Base-by-base conservation (phyloP, 1,139 yeast species). In the Hanseniaspora sp. region DNA sequence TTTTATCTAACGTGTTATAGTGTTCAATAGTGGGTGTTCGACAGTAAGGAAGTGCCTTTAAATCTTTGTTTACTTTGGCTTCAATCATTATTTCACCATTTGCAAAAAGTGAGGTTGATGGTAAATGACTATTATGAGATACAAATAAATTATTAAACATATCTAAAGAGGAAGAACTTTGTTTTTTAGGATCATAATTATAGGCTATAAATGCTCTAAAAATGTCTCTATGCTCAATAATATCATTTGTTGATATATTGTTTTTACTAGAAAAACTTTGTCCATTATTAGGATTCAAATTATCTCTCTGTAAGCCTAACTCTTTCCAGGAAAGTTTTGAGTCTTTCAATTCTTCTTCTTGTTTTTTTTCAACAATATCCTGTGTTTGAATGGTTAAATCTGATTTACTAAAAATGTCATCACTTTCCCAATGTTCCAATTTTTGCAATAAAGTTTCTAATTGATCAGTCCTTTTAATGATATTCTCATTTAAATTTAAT, bases 331-430 rank as follows among this genome's bases (percentile, higher is more conserved):
- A 41, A 1, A 49, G 5, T 15, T 49, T 43, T 5, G 48, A 15
- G n/a, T 49, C 48, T 12, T 33, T 43, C 3, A 34, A 5, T 23
- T 49, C 53, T 15, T 29, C 29, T 7, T 37, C 12, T 30, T 49
- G 53, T 9, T 49, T 49, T 13, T 49, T 49, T 18, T 49, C 53
- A 17, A 49, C 30, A 18, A 49, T 29, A 23, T 49, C 53, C 11
- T 49, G 53, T 18, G 33, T 35, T 29, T 43, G 44, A 12, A 43
- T 37, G 18, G 28, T 37, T n/a, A 49, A 37, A 15, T 49, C 53
- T 17, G 30, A 23, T 30, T 44, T 49, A 17, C 28, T 37, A 31
- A 49, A 49, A 3, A 34, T 43, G 3, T n/a, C 18, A 18, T 49
- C 53, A 35, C 38, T 43, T 4, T 42, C 53, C 53, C 53, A 49